Conservation (phyloP, 352 stramenopile species). For the Bremia lactucae region DNA sequence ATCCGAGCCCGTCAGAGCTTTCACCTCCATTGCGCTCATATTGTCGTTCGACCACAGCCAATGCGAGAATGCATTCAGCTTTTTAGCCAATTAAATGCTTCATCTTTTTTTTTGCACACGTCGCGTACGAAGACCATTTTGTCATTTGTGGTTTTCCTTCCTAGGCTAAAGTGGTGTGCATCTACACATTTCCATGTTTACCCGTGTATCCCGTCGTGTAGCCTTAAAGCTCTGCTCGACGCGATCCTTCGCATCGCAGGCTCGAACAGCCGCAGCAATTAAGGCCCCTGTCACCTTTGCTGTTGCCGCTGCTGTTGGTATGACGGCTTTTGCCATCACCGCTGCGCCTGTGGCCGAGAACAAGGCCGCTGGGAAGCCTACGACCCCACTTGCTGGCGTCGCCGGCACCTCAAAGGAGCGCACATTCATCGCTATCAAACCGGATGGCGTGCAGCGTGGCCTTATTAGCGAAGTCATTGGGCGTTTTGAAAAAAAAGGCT, state of each 20-base stretch:
- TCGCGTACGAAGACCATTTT: too few relatives aligned
- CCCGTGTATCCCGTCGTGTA: constrained; percentile 52
- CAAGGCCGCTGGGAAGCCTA: constrained; percentile 26
- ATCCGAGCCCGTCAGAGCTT: constrained; percentile 32
- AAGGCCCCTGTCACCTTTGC: constrained; percentile 23
- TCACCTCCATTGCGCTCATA: constrained; percentile 28
- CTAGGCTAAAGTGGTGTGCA: too few relatives aligned
- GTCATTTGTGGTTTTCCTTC: too few relatives aligned
- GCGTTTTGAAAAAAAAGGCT: constrained; percentile 93
- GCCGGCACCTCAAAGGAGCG: constrained; percentile 88
- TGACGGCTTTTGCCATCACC: constrained; percentile 39
- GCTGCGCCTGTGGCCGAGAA: constrained; percentile 30
- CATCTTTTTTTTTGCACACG: not conserved
- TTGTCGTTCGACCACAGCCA: not conserved
- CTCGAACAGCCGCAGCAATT: constrained; percentile 26
- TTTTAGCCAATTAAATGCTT: constrained; percentile 7
- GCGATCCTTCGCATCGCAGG: constrained; percentile 44
- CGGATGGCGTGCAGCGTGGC: constrained; percentile 89
- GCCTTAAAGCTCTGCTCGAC: constrained; percentile 49
- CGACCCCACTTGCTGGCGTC: constrained; percentile 61
- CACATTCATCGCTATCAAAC: constrained; percentile 93
- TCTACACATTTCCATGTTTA: constrained; percentile 70
- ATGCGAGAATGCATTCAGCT: too few relatives aligned
- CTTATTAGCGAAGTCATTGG: constrained; percentile 91
- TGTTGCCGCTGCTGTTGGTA: constrained; percentile 29